Evolutionary conservation across 2,329 filamentous ascomycete genomes (phyloP).

Genomic region (Calonectria pseudoturangicola): DNA sequence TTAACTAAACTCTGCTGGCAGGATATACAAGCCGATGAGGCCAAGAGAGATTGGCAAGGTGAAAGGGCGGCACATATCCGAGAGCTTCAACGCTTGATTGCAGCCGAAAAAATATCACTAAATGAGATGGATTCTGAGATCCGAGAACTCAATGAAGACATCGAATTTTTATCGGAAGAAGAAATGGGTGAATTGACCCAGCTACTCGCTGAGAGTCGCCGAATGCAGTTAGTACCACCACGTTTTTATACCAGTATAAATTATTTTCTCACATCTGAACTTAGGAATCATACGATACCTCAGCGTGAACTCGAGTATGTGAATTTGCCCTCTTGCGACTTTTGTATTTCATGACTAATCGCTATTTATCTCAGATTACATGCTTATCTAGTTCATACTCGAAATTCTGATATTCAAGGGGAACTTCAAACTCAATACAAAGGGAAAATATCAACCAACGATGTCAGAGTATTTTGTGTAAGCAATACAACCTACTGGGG

Average conservation of each 20-base stretch:
- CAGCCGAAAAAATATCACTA: conserved; percentile 32
- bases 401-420: conserved; percentile 60
- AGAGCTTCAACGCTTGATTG: conserved; percentile 42
- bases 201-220: not conserved
- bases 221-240: conserved; percentile 19
- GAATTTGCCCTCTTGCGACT: not conserved
- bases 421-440: conserved; percentile 57
- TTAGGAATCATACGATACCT: conserved; percentile 39
- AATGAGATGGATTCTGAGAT: conserved; percentile 37
- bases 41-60: conserved; percentile 57
- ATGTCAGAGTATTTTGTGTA: conserved; percentile 64
- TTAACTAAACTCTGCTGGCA: conserved; percentile 35
- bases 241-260: not conserved
- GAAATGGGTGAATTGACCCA: conserved; percentile 4
- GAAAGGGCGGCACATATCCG: conserved; percentile 44
- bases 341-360: not conserved
- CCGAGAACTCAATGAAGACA: conserved; percentile 28
- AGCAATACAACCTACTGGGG: conserved; percentile 67
- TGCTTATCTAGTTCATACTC: conserved; percentile 59
- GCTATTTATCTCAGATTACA: conserved; percentile 52
- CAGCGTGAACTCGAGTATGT: conserved; percentile 54
- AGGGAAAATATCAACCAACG: conserved; percentile 45
- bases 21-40: conserved; percentile 59
- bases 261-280: not conserved
- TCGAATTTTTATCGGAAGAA: conserved; percentile 36